Conservation (phyloP, 2,329 filamentous ascomycete genomes). For the Penicillium griseofulvum region DNA sequence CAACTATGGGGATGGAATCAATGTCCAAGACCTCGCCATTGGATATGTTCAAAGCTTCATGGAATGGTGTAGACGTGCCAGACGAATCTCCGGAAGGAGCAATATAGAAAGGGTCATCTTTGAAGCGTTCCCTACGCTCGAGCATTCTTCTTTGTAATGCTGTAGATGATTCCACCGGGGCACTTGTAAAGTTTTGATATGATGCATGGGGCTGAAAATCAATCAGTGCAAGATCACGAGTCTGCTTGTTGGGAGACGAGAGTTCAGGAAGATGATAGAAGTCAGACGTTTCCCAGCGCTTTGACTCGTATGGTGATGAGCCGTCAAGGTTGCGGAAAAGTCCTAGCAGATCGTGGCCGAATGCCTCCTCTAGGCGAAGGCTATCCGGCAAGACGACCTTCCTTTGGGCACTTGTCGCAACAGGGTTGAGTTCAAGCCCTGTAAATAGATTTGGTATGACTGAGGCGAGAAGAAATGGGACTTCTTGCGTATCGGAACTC, state of each 20-base stretch:
- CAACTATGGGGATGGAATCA: conserved; percentile 93
- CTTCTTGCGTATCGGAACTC: conserved; percentile 49
- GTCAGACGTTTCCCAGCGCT: conserved; percentile 15
- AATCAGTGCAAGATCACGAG: conserved; percentile 18
- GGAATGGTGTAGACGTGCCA: conserved; percentile 71
- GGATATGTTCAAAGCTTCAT: conserved; percentile 68
- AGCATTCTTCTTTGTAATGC: conserved; percentile 71
- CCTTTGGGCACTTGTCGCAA: conserved; percentile 74
- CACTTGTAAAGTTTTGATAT: conserved; percentile 34
- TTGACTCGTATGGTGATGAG: conserved; percentile 29
- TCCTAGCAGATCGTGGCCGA: conserved; percentile 69
- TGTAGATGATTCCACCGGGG: conserved; percentile 64
- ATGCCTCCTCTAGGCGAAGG: conserved; percentile 75
- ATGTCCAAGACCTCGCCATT: conserved; percentile 82
- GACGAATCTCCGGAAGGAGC: conserved; percentile 52
- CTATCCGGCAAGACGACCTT: conserved; percentile 78
- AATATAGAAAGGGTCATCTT: conserved; percentile 96
- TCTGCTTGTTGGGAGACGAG: conserved; percentile 16
- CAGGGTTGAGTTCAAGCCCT: conserved; percentile 87
- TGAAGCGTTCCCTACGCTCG: conserved; percentile 77
- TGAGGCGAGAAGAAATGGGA: conserved; percentile 82
- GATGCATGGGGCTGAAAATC: conserved; percentile 30
- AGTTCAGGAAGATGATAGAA: conserved; percentile 42
- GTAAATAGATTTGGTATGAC: conserved; percentile 85
- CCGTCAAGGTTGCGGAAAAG: conserved; percentile 61